Evolutionary conservation across 176 grass and related monocot species (phyloP), one percentile per base, ranked within the genome.

Genomic region (Rhynchospora breviuscula): DNA sequence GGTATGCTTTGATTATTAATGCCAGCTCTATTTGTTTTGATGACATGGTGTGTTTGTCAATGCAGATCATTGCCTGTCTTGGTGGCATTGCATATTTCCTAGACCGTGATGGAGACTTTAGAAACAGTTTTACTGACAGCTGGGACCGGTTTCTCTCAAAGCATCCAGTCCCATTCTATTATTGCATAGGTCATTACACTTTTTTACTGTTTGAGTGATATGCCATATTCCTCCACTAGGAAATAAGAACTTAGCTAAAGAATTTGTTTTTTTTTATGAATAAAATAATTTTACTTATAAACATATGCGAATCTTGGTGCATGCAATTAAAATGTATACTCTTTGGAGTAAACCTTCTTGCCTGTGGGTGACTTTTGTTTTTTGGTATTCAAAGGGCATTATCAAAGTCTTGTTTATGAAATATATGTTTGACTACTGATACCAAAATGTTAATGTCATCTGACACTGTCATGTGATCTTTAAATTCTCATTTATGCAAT

Each of bases 81-180:
- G 89, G 93, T 89, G 93, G 85, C 23, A 59, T 93, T 73, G 89
- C 88, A 15, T 99, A 95, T 85, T 93, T 95, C 64, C 83, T 95
- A 87, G 96, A 99, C 89, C 88, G 68, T 66, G 88, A 99, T 83
- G 96, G 93, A 85, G 91, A 88, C 61, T 95, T 99, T 43, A 87
- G 96, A 45, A 95, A 99, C 78, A 93, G 91, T 75, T 99, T 99
- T 85, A 91, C 82, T 62, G 96, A 93, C 88, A 85, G 93, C 71
- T 99, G 93, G 96, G 96, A 99, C 53, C 93, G 91, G 45, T 79
- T 99, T 80, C 90, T 99, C 49, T 95, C 96, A 60, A 99, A 93
- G 85, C 96, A 99, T 87, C 96, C 93, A 11, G 83, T 99, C 79
- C 93, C 96, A 7, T 99, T 99, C 75, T 99, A 99, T 57, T 99